These are phyloP conservation scores for Torulaspora indica DNA, from an alignment of 805 yeast species.

Conservation along the genomic window DNA sequence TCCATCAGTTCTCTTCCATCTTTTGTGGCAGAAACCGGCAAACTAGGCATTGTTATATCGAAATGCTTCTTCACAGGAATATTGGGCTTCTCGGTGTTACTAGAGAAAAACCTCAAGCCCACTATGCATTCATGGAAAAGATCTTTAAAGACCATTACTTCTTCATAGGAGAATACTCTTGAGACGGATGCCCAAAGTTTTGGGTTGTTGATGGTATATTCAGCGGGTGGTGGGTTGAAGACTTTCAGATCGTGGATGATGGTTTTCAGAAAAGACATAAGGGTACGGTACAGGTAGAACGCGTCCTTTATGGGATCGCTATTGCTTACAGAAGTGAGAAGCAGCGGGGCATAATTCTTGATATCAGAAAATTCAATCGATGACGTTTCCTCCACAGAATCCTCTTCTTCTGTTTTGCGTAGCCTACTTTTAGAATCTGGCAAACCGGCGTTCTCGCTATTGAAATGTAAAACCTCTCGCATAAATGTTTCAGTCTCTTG, in stretches of 20 bases:
- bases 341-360: slow-evolving; percentile 52
- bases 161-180: slow-evolving; percentile 77
- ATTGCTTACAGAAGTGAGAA: slow-evolving; percentile 45
- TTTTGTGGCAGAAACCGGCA: slow-evolving; percentile 81
- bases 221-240: slow-evolving; percentile 76
- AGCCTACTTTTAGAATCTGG: slow-evolving; percentile 27
- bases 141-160: slow-evolving; percentile 66
- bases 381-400: slow-evolving; percentile 15
- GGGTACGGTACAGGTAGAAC: slow-evolving; percentile 76
- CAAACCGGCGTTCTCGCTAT: neutral
- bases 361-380: slow-evolving; percentile 43
- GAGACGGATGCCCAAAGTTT: slow-evolving; percentile 82
- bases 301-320: slow-evolving; percentile 80
- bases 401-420: slow-evolving; percentile 17
- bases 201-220: slow-evolving; percentile 46
- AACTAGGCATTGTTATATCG: slow-evolving; percentile 71
- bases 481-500: slow-evolving; percentile 39
- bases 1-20: slow-evolving; percentile 97
- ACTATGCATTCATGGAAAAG: slow-evolving; percentile 79
- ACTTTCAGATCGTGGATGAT: slow-evolving; percentile 83
- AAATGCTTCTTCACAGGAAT: slow-evolving; percentile 38
- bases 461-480: slow-evolving; percentile 28
- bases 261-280: slow-evolving; percentile 85
- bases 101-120: slow-evolving; percentile 73
- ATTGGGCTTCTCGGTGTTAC: slow-evolving; percentile 31